Base-by-base conservation (phyloP, 1,284 basidiomycete species). In the Coniferiporia weirii region DNA sequence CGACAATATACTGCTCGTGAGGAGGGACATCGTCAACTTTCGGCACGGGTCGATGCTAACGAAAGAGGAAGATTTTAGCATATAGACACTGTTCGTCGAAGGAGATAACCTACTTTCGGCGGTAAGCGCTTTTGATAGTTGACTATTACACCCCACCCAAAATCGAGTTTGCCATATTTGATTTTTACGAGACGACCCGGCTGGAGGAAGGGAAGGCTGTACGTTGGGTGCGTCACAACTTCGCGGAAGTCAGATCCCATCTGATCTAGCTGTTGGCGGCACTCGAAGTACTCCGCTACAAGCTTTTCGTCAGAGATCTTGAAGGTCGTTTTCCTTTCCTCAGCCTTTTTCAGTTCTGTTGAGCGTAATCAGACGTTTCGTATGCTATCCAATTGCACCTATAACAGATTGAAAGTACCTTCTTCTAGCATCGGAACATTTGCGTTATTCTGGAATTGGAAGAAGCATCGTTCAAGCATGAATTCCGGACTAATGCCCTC, bases 401-500 rank as follows among this genome's bases (percentile, higher is more conserved):
- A 44, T 34, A 20, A 44, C 51, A 35, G 17, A 57, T 9, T 12
- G 15, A 10, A 57, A 15, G n/a, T 20, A 93, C 94, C 89, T 65
- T 88, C 83, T 72, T 98, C 93, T 12, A 99, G 77, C 38, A 84
- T 74, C 0, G 97, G 97, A 43, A 99, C 89, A 27, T 89, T 89
- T 36, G 91, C 85, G 57, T 84, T 93, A 71, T 92, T 98, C 74
- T 99, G 97, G 75, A 98, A 98, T 73, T 99, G 97, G 80, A 91
- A 94, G 80, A 99, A 99, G 75, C 94, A 98, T 50, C 93, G 80
- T 73, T 98, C 93, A 17, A 99, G 81, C 97, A 99, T 99, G 73
- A 85, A 98, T 76, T 99, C 97, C 2, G 97, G 97, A 67, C 93
- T 98, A 65, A 99, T 89, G 2, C 96, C 96, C 73, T 99, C 97